Conservation (phyloP, 139 green algal species). For the Chlamydomonas sphaeroides region DNA sequence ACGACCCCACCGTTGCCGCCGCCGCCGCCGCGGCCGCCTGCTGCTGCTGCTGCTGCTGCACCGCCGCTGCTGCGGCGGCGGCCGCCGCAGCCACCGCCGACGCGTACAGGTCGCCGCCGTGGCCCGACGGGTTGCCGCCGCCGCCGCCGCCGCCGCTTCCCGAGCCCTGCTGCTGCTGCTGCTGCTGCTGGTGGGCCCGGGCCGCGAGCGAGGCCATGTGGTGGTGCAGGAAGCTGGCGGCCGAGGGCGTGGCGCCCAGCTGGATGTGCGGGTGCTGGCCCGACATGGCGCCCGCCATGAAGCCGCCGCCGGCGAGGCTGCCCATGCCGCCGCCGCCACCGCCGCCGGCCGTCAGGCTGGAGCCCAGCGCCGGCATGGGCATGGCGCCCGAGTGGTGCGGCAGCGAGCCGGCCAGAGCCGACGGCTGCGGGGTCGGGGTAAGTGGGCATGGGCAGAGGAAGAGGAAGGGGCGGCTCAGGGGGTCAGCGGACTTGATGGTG, state of each 20-base stretch:
- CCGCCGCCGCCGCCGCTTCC: not conserved
- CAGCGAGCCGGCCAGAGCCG: conserved; percentile 9
- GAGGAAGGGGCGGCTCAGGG: too few species aligned
- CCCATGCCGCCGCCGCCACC: not conserved
- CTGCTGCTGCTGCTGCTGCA: conserved; percentile 8
- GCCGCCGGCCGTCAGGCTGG: conserved; percentile 4
- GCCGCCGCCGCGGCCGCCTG: too few species aligned
- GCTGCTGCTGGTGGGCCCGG: conserved; percentile 7
- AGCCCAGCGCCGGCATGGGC: conserved; percentile 22
- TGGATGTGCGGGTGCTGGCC: conserved; percentile 31
- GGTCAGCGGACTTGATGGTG: too few species aligned
- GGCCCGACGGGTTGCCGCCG: conserved; percentile 4
- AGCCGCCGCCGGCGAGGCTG: not conserved
- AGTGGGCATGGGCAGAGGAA: too few species aligned
- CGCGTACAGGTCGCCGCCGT: conserved; percentile 7
- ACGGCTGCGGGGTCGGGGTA: not conserved
- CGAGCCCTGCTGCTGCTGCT: conserved; percentile 14
- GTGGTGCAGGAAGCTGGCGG: conserved; percentile 26
- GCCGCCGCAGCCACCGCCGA: not conserved
- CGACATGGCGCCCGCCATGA: too few species aligned
- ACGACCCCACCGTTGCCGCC: not conserved
- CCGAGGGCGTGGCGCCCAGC: conserved; percentile 37
- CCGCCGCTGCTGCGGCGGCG: not conserved
- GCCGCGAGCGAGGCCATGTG: conserved; percentile 26
- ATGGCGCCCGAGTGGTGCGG: too few species aligned